Conservation (phyloP, 495 filamentous ascomycete species). For the Lasiosphaeria hispida region DNA sequence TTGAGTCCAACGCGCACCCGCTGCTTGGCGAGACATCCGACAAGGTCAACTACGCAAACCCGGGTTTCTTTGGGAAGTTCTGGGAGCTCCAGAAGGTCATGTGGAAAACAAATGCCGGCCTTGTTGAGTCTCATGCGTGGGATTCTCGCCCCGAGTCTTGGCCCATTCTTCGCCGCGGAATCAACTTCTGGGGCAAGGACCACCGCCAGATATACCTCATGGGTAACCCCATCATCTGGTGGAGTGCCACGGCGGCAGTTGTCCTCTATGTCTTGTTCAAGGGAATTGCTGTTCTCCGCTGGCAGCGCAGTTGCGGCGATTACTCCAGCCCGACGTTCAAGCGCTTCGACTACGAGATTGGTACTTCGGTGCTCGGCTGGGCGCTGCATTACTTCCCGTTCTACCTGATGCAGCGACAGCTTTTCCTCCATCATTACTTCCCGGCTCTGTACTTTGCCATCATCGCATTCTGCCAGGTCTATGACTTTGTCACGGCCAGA, state of each 20-base stretch:
- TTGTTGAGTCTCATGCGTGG: constrained; percentile 96
- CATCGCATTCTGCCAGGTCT: constrained; percentile 80
- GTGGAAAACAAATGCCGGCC: constrained; percentile 97
- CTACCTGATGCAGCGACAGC: constrained; percentile 89
- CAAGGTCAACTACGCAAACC: constrained; percentile 91
- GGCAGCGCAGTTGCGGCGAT: constrained; percentile 89
- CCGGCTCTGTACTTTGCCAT: constrained; percentile 89
- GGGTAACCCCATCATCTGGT: constrained; percentile 96
- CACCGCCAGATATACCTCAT: constrained; percentile 94
- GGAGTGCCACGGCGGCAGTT: constrained; percentile 79
- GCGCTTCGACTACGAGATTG: constrained; percentile 96
- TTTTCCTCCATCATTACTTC: constrained; percentile 95
- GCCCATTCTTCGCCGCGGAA: constrained; percentile 89
- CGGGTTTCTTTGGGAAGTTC: constrained; percentile 97
- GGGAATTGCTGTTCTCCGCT: constrained; percentile 80
- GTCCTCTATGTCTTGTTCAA: constrained; percentile 79
- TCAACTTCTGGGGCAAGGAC: constrained; percentile 98
- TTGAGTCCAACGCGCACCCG: constrained; percentile 85
- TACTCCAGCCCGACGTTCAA: constrained; percentile 80
- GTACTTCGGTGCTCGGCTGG: constrained; percentile 86
- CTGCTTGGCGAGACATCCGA: constrained; percentile 70
- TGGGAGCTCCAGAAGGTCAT: constrained; percentile 99
- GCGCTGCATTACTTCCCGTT: constrained; percentile 97
- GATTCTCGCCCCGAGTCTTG: constrained; percentile 92
- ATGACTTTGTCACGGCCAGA: constrained; percentile 77